These are phyloP conservation scores for Lepidium aucheri DNA, from an alignment of 345 rosid genomes.

Conservation along the genomic window DNA sequence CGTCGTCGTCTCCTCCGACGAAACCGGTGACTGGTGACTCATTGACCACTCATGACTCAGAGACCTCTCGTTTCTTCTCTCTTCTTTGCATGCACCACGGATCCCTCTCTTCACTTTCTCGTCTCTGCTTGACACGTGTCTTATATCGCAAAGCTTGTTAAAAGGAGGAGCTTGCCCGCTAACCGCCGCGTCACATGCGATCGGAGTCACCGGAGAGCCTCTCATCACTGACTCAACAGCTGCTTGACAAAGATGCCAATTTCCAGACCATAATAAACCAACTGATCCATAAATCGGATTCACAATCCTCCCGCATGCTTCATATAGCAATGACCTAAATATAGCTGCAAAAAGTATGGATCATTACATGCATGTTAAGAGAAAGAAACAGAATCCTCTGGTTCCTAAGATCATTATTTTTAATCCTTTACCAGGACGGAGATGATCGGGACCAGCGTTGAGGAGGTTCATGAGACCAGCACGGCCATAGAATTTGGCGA, in stretches of 20 bases:
- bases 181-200: slow-evolving; percentile 61
- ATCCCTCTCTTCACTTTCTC: slow-evolving; percentile 36
- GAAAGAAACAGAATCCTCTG: not conserved
- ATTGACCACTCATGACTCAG: slow-evolving; percentile 80
- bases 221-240: slow-evolving; percentile 91
- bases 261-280: slow-evolving; percentile 85
- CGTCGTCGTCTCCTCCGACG: slow-evolving; percentile 47
- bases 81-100: slow-evolving; percentile 34
- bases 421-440: slow-evolving; percentile 69
- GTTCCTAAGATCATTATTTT: not conserved
- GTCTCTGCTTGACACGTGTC: slow-evolving; percentile 69
- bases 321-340: slow-evolving; percentile 88
- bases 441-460: slow-evolving; percentile 90
- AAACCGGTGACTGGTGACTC: slow-evolving; percentile 77
- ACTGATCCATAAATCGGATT: slow-evolving; percentile 97
- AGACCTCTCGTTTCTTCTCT: slow-evolving; percentile 16
- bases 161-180: slow-evolving; percentile 66
- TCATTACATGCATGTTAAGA: not conserved
- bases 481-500: slow-evolving; percentile 95
- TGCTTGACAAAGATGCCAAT: slow-evolving; percentile 93
- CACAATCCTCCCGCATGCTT: slow-evolving; percentile 95
- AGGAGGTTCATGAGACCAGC: slow-evolving; percentile 96
- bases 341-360: slow-evolving; percentile 39
- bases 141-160: slow-evolving; percentile 63
- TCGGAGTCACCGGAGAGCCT: slow-evolving; percentile 73